Evolutionary conservation across 2,329 filamentous ascomycete genomes (phyloP).

Genomic region (Daldinia sp.): DNA sequence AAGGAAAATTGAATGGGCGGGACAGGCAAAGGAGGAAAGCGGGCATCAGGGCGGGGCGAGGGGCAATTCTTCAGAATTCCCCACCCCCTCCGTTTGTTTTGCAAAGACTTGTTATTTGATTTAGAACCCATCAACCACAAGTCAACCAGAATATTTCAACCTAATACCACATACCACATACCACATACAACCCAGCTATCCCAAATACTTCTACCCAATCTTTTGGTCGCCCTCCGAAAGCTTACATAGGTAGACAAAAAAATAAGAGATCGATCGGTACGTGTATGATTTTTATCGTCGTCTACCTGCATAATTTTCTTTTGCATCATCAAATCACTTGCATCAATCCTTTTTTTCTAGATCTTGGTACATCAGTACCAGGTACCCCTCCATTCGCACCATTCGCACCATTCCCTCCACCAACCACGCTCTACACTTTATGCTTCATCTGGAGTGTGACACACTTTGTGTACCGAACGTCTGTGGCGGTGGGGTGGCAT

Average conservation of each 20-base stretch:
- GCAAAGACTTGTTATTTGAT: slow-evolving; percentile 28
- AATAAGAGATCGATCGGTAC: slow-evolving; percentile 21
- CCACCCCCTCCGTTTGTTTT: slow-evolving; percentile 41
- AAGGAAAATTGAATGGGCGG: slow-evolving; percentile 4
- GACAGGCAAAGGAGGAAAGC: background rate
- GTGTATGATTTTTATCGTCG: slow-evolving; percentile 21
- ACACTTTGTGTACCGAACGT: background rate
- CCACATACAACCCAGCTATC: slow-evolving; percentile 22
- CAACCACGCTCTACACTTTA: background rate
- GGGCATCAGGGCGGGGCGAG: slow-evolving; percentile 26
- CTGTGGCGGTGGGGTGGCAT: slow-evolving; percentile 33
- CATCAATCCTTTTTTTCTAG: slow-evolving; percentile 14
- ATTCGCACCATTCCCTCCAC: background rate
- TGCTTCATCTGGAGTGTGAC: slow-evolving; percentile 21
- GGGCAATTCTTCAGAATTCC: slow-evolving; percentile 39
- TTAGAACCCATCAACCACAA: slow-evolving; percentile 15
- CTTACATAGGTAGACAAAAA: slow-evolving; percentile 11
- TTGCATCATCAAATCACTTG: slow-evolving; percentile 35
- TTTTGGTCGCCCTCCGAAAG: slow-evolving; percentile 18
- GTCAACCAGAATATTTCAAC: slow-evolving; percentile 39
- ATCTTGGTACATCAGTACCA: slow-evolving; percentile 31
- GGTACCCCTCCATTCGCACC: slow-evolving; percentile 13
- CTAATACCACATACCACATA: slow-evolving; percentile 35
- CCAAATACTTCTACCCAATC: slow-evolving; percentile 29
- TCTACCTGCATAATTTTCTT: slow-evolving; percentile 30